A percentile compares a stretch with the other conserved stretches of the same genome.
These are phyloP conservation scores for Serendipita sp. DNA, from an alignment of 768 basidiomycete species.

Conservation along the genomic window DNA sequence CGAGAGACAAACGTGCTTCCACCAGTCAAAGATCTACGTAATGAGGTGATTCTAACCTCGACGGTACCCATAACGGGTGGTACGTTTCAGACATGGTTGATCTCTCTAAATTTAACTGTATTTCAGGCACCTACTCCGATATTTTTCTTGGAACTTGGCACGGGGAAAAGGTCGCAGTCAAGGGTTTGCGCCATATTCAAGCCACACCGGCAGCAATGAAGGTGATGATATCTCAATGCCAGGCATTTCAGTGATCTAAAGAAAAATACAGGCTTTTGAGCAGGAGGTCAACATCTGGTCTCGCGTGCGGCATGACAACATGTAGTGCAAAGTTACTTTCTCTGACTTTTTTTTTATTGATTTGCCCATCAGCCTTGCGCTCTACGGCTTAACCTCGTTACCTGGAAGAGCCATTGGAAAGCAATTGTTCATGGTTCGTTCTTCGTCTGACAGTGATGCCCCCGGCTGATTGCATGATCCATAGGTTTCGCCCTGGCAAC, in stretches of 20 bases:
- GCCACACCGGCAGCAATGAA: slow-evolving; percentile 28
- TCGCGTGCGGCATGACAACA: slow-evolving; percentile 33
- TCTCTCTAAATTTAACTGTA: not conserved
- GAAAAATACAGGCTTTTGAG: slow-evolving; percentile 34
- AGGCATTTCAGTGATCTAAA: not conserved
- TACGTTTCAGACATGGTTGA: not conserved
- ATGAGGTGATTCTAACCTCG: slow-evolving; percentile 30
- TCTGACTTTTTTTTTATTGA: slow-evolving; percentile 36
- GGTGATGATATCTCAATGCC: slow-evolving; percentile 10
- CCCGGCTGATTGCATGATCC: not conserved
- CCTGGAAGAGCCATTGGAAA: not conserved
- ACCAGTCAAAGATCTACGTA: slow-evolving; percentile 34
- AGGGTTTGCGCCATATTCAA: slow-evolving; percentile 34
- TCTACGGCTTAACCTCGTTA: slow-evolving; percentile 5
- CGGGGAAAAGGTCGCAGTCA: slow-evolving; percentile 41
- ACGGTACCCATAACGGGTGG: slow-evolving; percentile 32
- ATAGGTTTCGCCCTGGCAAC: slow-evolving; percentile 50
- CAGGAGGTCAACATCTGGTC: slow-evolving; percentile 43
- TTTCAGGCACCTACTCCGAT: slow-evolving; percentile 32
- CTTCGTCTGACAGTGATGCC: not conserved
- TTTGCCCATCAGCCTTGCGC: slow-evolving; percentile 19
- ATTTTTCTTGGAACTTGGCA: slow-evolving; percentile 42
- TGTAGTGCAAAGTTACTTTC: slow-evolving; percentile 39
- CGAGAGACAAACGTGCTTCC: slow-evolving; percentile 38
- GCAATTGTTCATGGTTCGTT: not conserved